Evolutionary conservation across 176 grass and related monocot species (phyloP), one percentile per base, ranked within the genome.

Genomic region (Zoysia pacifica): DNA sequence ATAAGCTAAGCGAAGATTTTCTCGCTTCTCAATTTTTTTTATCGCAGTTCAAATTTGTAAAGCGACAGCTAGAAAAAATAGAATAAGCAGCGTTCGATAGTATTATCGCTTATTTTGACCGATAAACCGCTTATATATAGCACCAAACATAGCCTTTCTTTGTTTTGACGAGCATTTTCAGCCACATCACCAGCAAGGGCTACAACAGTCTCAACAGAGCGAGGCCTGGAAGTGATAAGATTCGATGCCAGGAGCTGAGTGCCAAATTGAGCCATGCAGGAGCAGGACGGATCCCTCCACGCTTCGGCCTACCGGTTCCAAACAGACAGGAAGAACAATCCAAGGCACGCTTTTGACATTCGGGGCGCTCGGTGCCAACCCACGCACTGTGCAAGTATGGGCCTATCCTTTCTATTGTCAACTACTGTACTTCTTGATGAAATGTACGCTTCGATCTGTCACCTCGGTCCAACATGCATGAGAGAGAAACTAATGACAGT

Each of bases 321-420:
- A 77, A 9, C 5, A 87, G 58, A 77, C 48, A 18, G 48, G 78
- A 81, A 65, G 56, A 82, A 40, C 35, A 42, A 55, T 77, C 76
- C 42, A 80, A 67, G 74, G 59, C 61, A 38, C 41, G 15, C 18
- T 48, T 67, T 85, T 80, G 77, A 86, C 77, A 28, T 28, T 74
- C 74, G 5, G 46, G 51, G 36, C 45, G 28, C 61, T 59, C 9
- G 14, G 48, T 61, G 61, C 77, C 76, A 75, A 48, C 53, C 41
- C 40, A 7, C 2, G 36, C 35, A 35, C 46, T 84, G 73, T 61
- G 58, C 6, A 58, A 5, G 55, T 2, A 58, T 19, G 55, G 55
- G 6, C 55, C 7, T 58, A 6, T 5, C 20, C 19, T 11, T 36
- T 62, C 59, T 62, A n/a, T 62, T 62, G 59, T 36, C 58, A 61